Conservation (phyloP, 495 filamentous ascomycete species). For the Letharia lupina region DNA sequence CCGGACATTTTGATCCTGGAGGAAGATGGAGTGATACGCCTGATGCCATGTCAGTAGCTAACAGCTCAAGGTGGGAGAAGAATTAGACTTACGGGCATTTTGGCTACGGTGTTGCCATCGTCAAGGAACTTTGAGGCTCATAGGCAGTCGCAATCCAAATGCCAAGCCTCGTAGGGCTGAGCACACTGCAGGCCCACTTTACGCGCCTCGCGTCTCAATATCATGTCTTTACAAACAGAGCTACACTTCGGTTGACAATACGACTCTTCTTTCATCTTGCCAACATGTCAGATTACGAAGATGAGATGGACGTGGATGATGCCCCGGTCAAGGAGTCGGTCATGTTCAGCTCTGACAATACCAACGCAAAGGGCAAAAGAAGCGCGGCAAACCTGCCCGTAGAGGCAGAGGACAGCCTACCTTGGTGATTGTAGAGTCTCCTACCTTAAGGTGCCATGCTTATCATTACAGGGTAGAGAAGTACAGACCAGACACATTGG, state of each 20-base stretch:
- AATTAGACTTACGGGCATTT: slow-evolving; percentile 43
- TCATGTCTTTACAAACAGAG: not conserved
- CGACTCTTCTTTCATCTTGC: not conserved
- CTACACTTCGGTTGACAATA: not conserved
- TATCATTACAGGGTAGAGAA: slow-evolving; percentile 79
- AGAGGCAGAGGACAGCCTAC: slow-evolving; percentile 86
- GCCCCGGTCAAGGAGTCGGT: slow-evolving; percentile 48
- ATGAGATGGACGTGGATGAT: slow-evolving; percentile 79
- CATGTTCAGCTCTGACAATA: slow-evolving; percentile 46
- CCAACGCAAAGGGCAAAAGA: slow-evolving; percentile 77
- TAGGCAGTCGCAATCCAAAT: slow-evolving; percentile 5
- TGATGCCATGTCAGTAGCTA: slow-evolving; percentile 30
- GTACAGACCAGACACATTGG: slow-evolving; percentile 79
- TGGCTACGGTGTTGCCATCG: slow-evolving; percentile 19
- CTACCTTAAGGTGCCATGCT: slow-evolving; percentile 19
- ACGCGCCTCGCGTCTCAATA: slow-evolving; percentile 11
- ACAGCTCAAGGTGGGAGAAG: not conserved
- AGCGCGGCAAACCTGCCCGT: slow-evolving; percentile 87
- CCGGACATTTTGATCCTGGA: slow-evolving; percentile 64
- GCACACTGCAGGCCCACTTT: not conserved
- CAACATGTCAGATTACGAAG: slow-evolving; percentile 83
- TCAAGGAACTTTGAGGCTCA: not conserved
- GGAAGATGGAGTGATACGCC: slow-evolving; percentile 93
- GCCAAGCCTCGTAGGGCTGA: slow-evolving; percentile 15
- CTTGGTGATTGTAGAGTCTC: slow-evolving; percentile 56